phyloP scores from a whole-genome alignment of 2,329 filamentous ascomycete genomes.

The Endoconidiophora laricicola region DNA sequence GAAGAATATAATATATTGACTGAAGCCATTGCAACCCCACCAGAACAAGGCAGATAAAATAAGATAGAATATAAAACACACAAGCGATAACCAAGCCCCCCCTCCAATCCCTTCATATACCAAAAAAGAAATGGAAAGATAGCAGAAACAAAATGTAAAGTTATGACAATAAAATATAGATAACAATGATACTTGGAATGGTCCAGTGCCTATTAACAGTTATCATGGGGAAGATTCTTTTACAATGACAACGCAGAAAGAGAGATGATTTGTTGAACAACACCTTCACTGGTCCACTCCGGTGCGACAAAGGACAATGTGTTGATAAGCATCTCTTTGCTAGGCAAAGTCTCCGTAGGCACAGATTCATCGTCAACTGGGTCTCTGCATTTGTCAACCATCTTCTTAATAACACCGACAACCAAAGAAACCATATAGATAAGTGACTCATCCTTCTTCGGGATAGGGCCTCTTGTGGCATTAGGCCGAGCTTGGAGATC shows the following conservation, averaged over 20 bases:
- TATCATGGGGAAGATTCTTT: background rate
- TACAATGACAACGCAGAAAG: constrained; percentile 44
- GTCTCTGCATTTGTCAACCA: constrained; percentile 51
- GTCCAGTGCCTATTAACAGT: background rate
- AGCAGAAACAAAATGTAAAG: background rate
- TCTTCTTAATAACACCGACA: constrained; percentile 47
- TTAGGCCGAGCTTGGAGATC: constrained; percentile 28
- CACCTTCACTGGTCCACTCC: constrained; percentile 45
- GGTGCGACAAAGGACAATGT: constrained; percentile 47
- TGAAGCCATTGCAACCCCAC: constrained; percentile 13
- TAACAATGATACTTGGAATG: background rate
- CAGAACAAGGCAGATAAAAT: background rate
- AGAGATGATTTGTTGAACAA: constrained; percentile 52
- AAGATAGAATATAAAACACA: background rate
- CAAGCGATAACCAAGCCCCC: background rate
- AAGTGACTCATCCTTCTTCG: constrained; percentile 33
- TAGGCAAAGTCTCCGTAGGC: constrained; percentile 46
- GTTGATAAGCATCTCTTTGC: constrained; percentile 48
- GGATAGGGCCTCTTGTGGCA: constrained; percentile 19
- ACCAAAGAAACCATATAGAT: constrained; percentile 51
- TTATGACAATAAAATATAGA: background rate
- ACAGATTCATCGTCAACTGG: constrained; percentile 34
- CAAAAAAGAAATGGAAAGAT: constrained; percentile 1
- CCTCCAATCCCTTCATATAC: background rate
- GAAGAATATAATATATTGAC: too few relatives aligned